Evolutionary conservation across 306 rosid species (phyloP).

Genomic region (Carpinus fangiana): DNA sequence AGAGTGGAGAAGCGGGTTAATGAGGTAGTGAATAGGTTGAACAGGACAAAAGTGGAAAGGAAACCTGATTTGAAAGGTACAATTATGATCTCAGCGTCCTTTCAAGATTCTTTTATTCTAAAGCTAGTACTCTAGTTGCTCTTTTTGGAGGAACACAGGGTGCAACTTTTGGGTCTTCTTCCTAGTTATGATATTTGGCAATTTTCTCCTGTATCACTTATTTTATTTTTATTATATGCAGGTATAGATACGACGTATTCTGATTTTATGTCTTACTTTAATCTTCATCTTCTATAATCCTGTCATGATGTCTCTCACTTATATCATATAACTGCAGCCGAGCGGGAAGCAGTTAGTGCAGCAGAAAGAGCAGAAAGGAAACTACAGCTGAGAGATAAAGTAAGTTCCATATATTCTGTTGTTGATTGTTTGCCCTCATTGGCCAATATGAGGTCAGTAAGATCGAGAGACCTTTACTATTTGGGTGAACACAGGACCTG

Average conservation of each 20-base stretch:
- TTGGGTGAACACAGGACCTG: neutral
- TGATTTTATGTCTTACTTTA: constrained; percentile 2
- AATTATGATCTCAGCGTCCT: constrained; percentile 15
- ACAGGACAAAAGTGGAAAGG: constrained; percentile 89
- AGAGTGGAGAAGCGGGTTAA: constrained; percentile 92
- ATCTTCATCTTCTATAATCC: neutral
- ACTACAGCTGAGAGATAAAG: constrained; percentile 76
- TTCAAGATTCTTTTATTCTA: constrained; percentile 6
- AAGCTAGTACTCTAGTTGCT: neutral
- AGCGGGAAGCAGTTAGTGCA: constrained; percentile 88
- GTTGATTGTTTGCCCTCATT: neutral
- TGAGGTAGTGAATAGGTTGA: constrained; percentile 85
- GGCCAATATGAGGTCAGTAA: neutral
- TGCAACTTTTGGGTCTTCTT: neutral
- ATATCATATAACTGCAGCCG: constrained; percentile 56
- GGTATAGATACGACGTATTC: constrained; percentile 9
- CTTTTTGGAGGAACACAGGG: neutral
- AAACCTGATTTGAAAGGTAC: constrained; percentile 93
- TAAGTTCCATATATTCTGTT: constrained; percentile 28
- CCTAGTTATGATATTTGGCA: neutral
- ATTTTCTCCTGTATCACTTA: neutral
- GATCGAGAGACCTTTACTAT: neutral
- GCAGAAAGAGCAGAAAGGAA: constrained; percentile 97
- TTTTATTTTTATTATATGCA: neutral
- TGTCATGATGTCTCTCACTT: constrained; percentile 5